Evolutionary conservation across 139 green algal genomes (phyloP).

Genomic region (Picochlorum costavermella): DNA sequence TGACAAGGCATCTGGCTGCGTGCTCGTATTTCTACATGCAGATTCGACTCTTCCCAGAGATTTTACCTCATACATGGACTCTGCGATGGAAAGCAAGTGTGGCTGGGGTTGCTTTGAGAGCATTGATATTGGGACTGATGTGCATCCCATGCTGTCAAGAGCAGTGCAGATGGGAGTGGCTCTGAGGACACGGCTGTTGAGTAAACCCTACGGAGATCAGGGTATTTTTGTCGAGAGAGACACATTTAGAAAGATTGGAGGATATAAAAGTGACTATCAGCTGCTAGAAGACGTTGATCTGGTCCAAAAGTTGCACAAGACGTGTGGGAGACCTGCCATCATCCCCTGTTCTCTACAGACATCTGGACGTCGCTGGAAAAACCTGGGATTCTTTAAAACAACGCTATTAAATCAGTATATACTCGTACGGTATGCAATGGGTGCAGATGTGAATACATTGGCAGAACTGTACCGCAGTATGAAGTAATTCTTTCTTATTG

Average conservation of each 20-base stretch:
- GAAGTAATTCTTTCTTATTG: background rate
- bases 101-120: conserved; percentile 51
- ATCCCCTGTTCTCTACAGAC: conserved; percentile 29
- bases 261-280: conserved; percentile 42
- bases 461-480: conserved; percentile 7
- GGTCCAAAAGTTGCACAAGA: conserved; percentile 33
- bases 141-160: background rate
- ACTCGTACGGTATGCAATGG: conserved; percentile 11
- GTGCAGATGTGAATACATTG: conserved; percentile 3
- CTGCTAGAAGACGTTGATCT: conserved; percentile 65
- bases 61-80: conserved; percentile 13
- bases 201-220: conserved; percentile 60
- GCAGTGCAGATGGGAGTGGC: conserved; percentile 16
- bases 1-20: conserved; percentile 23
- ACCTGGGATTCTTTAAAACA: conserved; percentile 36
- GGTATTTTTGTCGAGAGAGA: conserved; percentile 40
- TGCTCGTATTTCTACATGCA: conserved; percentile 60
- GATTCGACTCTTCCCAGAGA: conserved; percentile 42
- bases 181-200: conserved; percentile 31
- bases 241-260: conserved; percentile 17
- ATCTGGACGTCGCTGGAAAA: conserved; percentile 37
- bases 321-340: conserved; percentile 26
- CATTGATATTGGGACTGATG: conserved; percentile 34
- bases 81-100: background rate
- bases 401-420: conserved; percentile 18